A percentile compares a stretch with the other conserved stretches of the same genome.
Evolutionary conservation across 2,329 filamentous ascomycete genomes (phyloP).

Genomic region (Catunica adiposa): DNA sequence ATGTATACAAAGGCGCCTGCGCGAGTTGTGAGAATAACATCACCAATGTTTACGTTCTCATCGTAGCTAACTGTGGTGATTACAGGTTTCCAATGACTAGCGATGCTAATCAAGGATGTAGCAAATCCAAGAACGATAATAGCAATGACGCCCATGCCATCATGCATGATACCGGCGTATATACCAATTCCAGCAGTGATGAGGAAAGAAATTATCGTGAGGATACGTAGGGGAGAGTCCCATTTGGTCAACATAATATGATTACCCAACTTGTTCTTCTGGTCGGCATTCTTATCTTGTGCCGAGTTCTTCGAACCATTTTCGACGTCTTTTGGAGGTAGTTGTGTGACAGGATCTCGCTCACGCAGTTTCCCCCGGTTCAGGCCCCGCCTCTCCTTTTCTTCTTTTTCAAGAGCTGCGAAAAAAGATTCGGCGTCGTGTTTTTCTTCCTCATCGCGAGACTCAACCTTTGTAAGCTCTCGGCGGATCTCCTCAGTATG

Average conservation of each 20-base stretch:
- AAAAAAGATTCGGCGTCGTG: too few species aligned
- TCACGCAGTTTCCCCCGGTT: too few species aligned
- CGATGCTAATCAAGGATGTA: constrained; percentile 37
- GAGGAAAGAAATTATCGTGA: constrained; percentile 34
- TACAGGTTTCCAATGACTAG: constrained; percentile 40
- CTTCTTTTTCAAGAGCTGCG: too few species aligned
- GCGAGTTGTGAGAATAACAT: constrained; percentile 45
- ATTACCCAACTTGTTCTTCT: not conserved
- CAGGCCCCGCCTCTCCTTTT: too few species aligned
- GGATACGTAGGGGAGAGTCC: constrained; percentile 36
- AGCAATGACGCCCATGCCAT: constrained; percentile 25
- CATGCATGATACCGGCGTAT: constrained; percentile 23
- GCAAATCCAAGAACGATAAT: constrained; percentile 35
- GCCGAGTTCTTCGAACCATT: not conserved
- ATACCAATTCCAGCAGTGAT: constrained; percentile 31
- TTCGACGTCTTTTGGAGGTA: too few species aligned
- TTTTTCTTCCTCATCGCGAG: not conserved
- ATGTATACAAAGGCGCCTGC: constrained; percentile 43
- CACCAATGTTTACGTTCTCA: constrained; percentile 34
- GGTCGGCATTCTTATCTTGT: not conserved
- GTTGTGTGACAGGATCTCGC: too few species aligned
- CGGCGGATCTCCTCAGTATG: constrained; percentile 21
- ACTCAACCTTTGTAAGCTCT: not conserved
- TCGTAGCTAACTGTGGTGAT: constrained; percentile 34
- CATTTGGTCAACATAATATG: constrained; percentile 31